Base-by-base conservation (phyloP, 768 basidiomycete genomes). In the Chalciporus piperatus region DNA sequence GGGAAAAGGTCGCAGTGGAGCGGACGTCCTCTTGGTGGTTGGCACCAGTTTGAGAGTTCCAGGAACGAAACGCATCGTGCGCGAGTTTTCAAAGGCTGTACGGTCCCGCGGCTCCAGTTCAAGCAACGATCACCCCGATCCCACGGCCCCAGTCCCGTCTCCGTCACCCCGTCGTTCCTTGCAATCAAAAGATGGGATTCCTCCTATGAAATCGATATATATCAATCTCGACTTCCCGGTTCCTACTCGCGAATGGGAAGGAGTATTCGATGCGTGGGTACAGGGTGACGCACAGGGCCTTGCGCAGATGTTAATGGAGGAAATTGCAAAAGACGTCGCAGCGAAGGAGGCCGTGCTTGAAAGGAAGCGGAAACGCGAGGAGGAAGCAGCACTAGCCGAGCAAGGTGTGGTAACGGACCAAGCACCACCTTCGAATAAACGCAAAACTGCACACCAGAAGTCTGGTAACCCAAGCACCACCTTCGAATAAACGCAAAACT, bases 41-140 rank as follows among this genome's bases (percentile, higher is more conserved):
- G 94, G 94, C 40, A 96, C 93, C 50, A 92, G 88, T 67, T 71
- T 97, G 52, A 79, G 85, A 56, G 88, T 97, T 14, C 92, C 90
- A 9, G 94, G 94, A 17, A 94, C 93, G 41, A 95, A 93, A 70
- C 77, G 89, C 58, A 90, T 96, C 71, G 90, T 95, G 20, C 81
- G 89, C 51, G 92, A 95, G 68, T 91, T 89, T 68, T 80, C 86
- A 22, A 91, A 89, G 69, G 85, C 87, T 17, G 82, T 91, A 20
- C 79, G 76, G 40, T 75, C 80, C 8, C 76, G 84, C 39, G 72
- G 74, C 3, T 59, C 69, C 13, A 58, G 64, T 17, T 56, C 74
- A 47, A 65, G 67, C 41, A 72, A 67, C 42, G 70, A 70, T 6
- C 64, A 68, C 3, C 61, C 64, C 45, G 46, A 53, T 45, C 38